Evolutionary conservation across 345 rosid species (phyloP), one percentile per base, ranked within the genome.

Genomic region (Citrus maxima): DNA sequence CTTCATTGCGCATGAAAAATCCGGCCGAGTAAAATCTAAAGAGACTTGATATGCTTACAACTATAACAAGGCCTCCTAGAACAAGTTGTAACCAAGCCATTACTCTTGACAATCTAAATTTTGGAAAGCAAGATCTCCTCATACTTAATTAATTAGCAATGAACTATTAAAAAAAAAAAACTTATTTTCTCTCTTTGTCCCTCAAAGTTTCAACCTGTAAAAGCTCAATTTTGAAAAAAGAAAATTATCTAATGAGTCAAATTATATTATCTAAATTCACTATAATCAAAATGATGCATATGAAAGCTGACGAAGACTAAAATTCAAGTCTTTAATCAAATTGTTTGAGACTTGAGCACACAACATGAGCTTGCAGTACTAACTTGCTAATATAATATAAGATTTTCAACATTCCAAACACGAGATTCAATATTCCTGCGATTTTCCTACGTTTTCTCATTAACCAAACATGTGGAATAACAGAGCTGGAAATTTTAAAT

Each of bases 11-110:
- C 62, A 89, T 60, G 84, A 90, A 88, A 78, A 89, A 92, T 0
- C 98, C 94, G 0, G 91, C 89, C 0, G 89, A 85, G 77, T 93
- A 93, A 83, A 93, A 88, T 82, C 84, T 84, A 5, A 84, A 89
- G 66, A 95, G 95, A 86, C 93, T 92, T 19, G 89, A 85, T 69
- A 91, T 28, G 68, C 98, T 91, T 37, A 88, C 91, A 63, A 79
- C 30, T 71, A 91, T 86, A 67, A 91, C 98, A 8, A 90, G 85
- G 38, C 88, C 82, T 49, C 96, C 97, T 14, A 95, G 67, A 10
- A 92, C 35, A 59, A 89, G 27, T 85, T 92, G 96, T 72, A 95
- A 83, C 81, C 92, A 88, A 6, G 86, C 91, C 85, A 92, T 80
- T 67, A 89, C 6, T 71, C 89, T 88, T 67, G 83, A 85, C 70